Base-by-base conservation (phyloP, 768 basidiomycete species). In the Mycena floridula region DNA sequence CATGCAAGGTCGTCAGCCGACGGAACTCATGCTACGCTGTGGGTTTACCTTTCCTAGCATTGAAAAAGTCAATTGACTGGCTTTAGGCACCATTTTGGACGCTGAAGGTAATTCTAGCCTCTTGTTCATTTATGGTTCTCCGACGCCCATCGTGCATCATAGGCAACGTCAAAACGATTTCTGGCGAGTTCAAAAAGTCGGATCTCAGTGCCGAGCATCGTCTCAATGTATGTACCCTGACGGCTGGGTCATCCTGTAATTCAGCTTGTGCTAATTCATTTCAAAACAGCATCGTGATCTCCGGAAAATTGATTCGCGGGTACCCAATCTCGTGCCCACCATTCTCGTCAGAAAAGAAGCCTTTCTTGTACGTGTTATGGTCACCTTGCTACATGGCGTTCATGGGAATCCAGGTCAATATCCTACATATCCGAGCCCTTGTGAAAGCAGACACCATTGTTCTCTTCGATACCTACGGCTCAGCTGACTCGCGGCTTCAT, bases 291-390 rank as follows among this genome's bases (percentile, higher is more conserved):
- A 92, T 54, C 86, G 95, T 73, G 95, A 98, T 70, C 73, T 98
- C 20, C 85, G 95, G 44, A 96, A 97, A 72, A 89, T 98, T 53
- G 95, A 98, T 67, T 93, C 90, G 4, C 76, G 91, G 53, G 78
- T 93, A 52, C 92, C 94, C 26, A 96, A 94, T 63, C 80, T 95
- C 45, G 87, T 98, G 15, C 93, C 94, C 30, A 93, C 93, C 32
- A 94, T 98, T 56, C 77, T 98, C 45, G 79, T 87, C 42, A 77
- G 95, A 51, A 85, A 82, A 56, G 84, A 90, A 64, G 90, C 88
- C 38, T 81, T 97, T 52, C 72, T 98, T 49, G 90, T 89, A 59
- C 46, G 81, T 73, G 44, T 27, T 42, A 42, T 18, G 25, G 27
- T 7, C 12, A 41, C 38, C 35, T 44, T 26, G 13, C 22, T 38